Conservation (phyloP, 257 asterid species). For the Penstemon newberryi region DNA sequence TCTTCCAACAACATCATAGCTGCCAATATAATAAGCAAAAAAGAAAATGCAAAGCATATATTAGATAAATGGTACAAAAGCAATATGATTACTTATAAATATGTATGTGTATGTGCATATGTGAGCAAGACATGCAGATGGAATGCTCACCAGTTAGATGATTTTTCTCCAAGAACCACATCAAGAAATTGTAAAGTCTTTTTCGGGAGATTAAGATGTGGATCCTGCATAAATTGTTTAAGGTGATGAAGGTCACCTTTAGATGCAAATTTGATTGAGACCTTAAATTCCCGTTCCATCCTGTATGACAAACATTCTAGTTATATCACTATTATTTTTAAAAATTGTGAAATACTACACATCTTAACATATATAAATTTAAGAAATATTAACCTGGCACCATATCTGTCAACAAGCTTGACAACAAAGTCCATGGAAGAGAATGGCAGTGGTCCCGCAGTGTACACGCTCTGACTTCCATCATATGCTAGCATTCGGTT, state of each 20-base stretch:
- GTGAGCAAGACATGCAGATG: too few relatives aligned
- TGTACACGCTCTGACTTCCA: conserved; percentile 67
- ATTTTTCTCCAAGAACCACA: conserved; percentile 66
- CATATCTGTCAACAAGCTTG: conserved; percentile 36
- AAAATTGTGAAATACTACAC: not conserved
- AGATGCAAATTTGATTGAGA: conserved; percentile 60
- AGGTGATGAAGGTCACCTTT: conserved; percentile 60
- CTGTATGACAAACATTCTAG: conserved; percentile 35
- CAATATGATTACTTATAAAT: too few relatives aligned
- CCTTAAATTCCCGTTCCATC: conserved; percentile 61
- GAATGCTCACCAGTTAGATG: conserved; percentile 38
- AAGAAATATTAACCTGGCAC: conserved; percentile 31
- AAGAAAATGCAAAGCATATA: not conserved
- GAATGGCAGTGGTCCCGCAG: conserved; percentile 74
- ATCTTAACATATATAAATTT: not conserved
- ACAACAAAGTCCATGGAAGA: conserved; percentile 58
- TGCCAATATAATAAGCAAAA: too few relatives aligned
- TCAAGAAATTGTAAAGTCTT: conserved; percentile 79
- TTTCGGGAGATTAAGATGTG: conserved; percentile 64
- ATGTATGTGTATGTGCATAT: not conserved
- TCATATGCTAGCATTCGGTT: conserved; percentile 57
- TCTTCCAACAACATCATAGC: conserved; percentile 69
- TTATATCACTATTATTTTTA: not conserved
- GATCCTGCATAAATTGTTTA: conserved; percentile 42
- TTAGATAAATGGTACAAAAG: not conserved